A percentile compares a stretch with the other conserved stretches of the same genome.
These are phyloP conservation scores for Talaromyces ruber DNA, from an alignment of 495 filamentous ascomycete species.

Conservation along the genomic window DNA sequence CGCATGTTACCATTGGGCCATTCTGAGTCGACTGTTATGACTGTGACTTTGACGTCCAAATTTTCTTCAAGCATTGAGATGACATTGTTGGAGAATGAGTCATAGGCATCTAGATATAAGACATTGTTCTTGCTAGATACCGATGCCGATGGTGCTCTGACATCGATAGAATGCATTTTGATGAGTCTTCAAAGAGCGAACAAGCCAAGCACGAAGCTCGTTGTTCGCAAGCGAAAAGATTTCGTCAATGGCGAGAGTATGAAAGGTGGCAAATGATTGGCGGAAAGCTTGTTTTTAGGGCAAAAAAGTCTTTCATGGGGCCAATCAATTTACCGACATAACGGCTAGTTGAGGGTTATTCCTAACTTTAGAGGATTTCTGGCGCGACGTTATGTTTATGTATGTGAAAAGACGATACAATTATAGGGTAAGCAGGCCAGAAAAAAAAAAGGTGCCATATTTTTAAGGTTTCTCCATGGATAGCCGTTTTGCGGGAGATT, in stretches of 20 bases:
- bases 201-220: not conserved
- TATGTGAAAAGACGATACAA: not conserved
- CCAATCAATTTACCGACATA: not conserved
- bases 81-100: constrained; percentile 95
- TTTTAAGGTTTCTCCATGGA: not conserved
- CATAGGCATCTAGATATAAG: constrained; percentile 87
- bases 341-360: not conserved
- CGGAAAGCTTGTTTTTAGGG: not conserved
- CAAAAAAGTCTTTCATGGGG: not conserved
- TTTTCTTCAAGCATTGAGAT: constrained; percentile 62
- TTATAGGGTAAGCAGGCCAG: not conserved
- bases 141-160: not conserved
- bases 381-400: not conserved
- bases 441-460: not conserved
- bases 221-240: not conserved
- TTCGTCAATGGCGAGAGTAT: not conserved
- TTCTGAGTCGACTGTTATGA: constrained; percentile 61
- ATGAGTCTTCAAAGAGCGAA: not conserved
- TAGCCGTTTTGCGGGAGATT: not conserved
- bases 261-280: not conserved
- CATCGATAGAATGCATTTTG: not conserved
- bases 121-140: constrained; percentile 35
- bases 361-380: not conserved
- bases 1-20: constrained; percentile 34
- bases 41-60: constrained; percentile 55